These are phyloP conservation scores for Liriodendron chinense DNA, from an alignment of 164 flowering plant species.

Conservation along the genomic window DNA sequence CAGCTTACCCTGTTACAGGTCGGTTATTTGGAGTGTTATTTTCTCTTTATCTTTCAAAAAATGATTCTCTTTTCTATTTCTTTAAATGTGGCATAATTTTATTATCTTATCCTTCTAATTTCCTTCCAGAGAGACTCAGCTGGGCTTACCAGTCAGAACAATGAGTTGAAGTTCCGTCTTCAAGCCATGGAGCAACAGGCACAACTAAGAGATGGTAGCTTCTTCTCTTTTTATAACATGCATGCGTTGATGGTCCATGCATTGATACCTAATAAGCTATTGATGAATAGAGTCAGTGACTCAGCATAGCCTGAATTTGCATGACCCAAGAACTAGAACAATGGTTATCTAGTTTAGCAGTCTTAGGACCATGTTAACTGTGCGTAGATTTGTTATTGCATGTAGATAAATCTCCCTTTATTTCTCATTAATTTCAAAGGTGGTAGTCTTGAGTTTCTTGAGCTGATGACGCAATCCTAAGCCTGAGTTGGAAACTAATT, in stretches of 20 bases:
- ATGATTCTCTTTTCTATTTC: not conserved
- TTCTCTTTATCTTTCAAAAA: not conserved
- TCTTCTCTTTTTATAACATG: not conserved
- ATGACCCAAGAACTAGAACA: not conserved
- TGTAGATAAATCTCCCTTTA: not conserved
- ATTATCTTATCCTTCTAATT: not conserved
- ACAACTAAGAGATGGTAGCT: conserved; percentile 53
- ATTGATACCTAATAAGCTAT: not conserved
- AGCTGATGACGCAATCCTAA: too few species aligned
- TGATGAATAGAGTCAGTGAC: too few species aligned
- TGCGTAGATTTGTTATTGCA: not conserved
- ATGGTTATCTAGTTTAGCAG: not conserved
- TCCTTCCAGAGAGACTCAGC: conserved; percentile 48
- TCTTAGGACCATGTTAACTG: not conserved
- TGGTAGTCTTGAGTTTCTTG: not conserved
- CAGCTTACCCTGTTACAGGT: conserved; percentile 93
- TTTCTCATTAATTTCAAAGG: not conserved
- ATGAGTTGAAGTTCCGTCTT: conserved; percentile 58
- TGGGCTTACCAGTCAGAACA: conserved; percentile 52
- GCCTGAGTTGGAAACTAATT: too few species aligned
- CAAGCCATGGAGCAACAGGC: conserved; percentile 72
- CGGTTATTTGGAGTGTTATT: conserved; percentile 2
- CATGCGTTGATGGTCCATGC: not conserved
- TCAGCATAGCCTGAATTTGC: not conserved
- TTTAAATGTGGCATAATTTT: not conserved